Evolutionary conservation across 768 basidiomycete genomes (phyloP).

Genomic region (Naganishia friedmannii): DNA sequence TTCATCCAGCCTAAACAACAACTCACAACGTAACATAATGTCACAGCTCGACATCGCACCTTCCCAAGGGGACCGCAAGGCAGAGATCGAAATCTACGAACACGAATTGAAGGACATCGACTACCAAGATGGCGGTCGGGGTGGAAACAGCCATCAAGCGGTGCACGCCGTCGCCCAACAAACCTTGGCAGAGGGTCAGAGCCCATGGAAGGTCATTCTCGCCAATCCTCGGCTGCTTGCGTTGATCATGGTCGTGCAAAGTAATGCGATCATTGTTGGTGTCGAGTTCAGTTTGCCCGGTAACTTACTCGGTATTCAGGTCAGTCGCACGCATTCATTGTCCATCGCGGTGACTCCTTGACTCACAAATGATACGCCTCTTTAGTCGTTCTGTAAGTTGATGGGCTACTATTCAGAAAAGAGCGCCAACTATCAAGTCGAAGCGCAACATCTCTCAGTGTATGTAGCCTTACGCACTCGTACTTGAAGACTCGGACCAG

Average conservation of each 20-base stretch:
- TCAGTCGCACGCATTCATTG: not conserved
- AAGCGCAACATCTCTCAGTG: slow-evolving; percentile 9
- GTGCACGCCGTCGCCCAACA: not conserved
- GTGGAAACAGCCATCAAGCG: no score
- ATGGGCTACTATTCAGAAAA: slow-evolving; percentile 13
- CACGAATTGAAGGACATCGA: not conserved
- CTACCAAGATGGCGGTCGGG: not conserved
- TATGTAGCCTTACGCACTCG: not conserved
- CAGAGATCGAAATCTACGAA: slow-evolving; percentile 3
- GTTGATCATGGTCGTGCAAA: slow-evolving; percentile 30
- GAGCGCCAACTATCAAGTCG: not conserved
- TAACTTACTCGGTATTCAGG: slow-evolving; percentile 29
- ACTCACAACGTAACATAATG: not conserved
- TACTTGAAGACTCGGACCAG: no score
- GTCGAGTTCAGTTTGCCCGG: slow-evolving; percentile 31
- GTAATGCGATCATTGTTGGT: slow-evolving; percentile 31
- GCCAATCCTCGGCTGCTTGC: slow-evolving; percentile 21
- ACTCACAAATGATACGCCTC: not conserved
- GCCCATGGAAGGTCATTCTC: slow-evolving; percentile 28
- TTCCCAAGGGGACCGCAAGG: not conserved
- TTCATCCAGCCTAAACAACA: not conserved
- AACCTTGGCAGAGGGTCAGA: slow-evolving; percentile 16
- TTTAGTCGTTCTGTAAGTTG: slow-evolving; percentile 22
- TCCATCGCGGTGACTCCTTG: not conserved
- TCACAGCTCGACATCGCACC: not conserved